Evolutionary conservation across 2,329 filamentous ascomycete genomes (phyloP).

Genomic region (Cytospora chrysosperma): DNA sequence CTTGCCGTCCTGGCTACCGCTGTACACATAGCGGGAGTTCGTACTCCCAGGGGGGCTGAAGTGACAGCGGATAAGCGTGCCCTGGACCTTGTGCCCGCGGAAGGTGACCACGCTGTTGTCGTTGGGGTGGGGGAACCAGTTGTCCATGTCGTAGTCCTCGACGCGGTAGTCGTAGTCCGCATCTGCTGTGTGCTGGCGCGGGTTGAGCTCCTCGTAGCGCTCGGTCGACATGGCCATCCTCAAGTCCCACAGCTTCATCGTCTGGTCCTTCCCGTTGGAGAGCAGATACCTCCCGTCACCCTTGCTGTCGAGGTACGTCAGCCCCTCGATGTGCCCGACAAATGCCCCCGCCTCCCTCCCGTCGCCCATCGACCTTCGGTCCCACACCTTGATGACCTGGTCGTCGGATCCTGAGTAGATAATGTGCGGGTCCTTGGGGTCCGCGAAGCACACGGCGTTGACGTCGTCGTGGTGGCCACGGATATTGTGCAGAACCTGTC

Average conservation of each 20-base stretch:
- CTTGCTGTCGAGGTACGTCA: conserved; percentile 70
- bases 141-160: conserved; percentile 61
- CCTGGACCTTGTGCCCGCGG: conserved; percentile 82
- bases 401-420: conserved; percentile 96
- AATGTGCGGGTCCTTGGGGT: conserved; percentile 84
- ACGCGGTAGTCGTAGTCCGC: conserved; percentile 75
- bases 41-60: conserved; percentile 87
- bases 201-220: conserved; percentile 56
- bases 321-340: conserved; percentile 63
- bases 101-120: conserved; percentile 95
- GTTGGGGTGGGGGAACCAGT: conserved; percentile 71
- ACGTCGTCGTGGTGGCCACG: conserved; percentile 83
- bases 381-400: conserved; percentile 93
- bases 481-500: conserved; percentile 70
- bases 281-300: conserved; percentile 78
- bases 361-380: conserved; percentile 87
- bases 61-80: conserved; percentile 91
- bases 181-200: conserved; percentile 50
- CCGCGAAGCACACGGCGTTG: conserved; percentile 94
- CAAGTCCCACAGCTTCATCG: conserved; percentile 95
- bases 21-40: conserved; percentile 90
- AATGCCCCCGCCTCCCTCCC: conserved; percentile 68
- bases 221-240: conserved; percentile 81
- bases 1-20: conserved; percentile 83
- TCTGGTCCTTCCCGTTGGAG: conserved; percentile 93